These are phyloP conservation scores for Persicaria maculosa DNA, from an alignment of 148 eudicot genomes.

Conservation along the genomic window DNA sequence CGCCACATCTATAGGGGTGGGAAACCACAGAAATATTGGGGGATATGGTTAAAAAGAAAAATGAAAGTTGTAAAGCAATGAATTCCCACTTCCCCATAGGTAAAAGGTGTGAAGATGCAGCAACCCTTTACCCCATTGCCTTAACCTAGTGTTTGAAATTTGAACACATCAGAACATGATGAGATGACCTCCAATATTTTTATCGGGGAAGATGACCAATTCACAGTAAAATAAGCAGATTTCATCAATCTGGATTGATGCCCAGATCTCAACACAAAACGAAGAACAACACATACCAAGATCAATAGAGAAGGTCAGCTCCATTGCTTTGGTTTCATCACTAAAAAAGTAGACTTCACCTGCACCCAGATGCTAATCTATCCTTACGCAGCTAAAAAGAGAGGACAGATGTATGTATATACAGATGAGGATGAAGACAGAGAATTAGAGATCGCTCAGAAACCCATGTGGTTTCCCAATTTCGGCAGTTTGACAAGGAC, in stretches of 20 bases:
- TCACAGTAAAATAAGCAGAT: not conserved
- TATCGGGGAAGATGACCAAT: not conserved
- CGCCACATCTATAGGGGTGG: not conserved
- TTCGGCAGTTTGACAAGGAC: not conserved
- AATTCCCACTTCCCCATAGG: not conserved
- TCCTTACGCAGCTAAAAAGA: not conserved
- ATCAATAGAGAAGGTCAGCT: not conserved
- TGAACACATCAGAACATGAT: constrained; percentile 9
- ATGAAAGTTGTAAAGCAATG: not conserved
- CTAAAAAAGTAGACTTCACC: not conserved
- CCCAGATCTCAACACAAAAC: not conserved
- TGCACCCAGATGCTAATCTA: not conserved
- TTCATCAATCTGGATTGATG: constrained; percentile 1
- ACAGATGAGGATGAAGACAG: not conserved
- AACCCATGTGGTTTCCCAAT: not conserved
- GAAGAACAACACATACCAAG: not conserved
- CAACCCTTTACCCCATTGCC: not conserved
- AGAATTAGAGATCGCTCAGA: not conserved
- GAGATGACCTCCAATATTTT: not conserved
- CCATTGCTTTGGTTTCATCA: not conserved
- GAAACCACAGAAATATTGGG: not conserved
- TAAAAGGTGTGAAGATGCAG: constrained; percentile 17
- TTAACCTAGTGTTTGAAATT: not conserved
- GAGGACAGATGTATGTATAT: not conserved
- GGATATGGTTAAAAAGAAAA: not conserved